phyloP scores from a whole-genome alignment of 345 rosid genomes.

The Garcia nutans region DNA sequence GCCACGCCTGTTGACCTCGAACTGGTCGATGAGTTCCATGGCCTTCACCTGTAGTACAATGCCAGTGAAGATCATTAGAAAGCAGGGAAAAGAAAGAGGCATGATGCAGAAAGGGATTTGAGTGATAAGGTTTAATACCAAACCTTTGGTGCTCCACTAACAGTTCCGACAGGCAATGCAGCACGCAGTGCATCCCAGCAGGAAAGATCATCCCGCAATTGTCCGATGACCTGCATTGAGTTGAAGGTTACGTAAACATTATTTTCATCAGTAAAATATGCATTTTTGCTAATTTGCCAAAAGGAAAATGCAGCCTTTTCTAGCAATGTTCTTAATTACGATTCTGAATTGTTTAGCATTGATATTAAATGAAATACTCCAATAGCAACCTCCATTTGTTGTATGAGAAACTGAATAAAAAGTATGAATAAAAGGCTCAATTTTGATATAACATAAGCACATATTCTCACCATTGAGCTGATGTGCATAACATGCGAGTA shows the following conservation, averaged over 20 bases:
- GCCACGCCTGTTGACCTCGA: constrained; percentile 77
- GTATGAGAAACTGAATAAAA: background rate
- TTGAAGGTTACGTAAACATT: background rate
- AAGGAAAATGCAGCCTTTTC: background rate
- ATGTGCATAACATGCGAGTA: constrained; percentile 97
- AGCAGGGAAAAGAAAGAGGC: background rate
- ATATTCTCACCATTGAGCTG: constrained; percentile 77
- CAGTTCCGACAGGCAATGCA: constrained; percentile 90
- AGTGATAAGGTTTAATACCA: background rate
- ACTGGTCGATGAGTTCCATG: constrained; percentile 76
- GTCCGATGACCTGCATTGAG: constrained; percentile 69
- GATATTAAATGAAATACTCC: background rate
- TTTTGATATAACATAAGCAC: background rate
- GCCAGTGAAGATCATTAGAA: background rate
- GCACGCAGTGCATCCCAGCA: constrained; percentile 82
- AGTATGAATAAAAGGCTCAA: background rate
- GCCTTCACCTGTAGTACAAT: constrained; percentile 53
- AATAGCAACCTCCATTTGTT: background rate
- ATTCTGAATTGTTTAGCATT: background rate
- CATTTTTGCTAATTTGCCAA: background rate
- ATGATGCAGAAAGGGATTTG: too few relatives aligned
- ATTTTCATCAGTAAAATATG: background rate
- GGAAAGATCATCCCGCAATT: constrained; percentile 59
- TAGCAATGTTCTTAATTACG: background rate
- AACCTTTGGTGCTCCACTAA: constrained; percentile 92